Percentiles rank a stretch among this genome's conserved stretches.
phyloP scores from a whole-genome alignment of 306 rosid species.

The Casuarina equisetifolia region DNA sequence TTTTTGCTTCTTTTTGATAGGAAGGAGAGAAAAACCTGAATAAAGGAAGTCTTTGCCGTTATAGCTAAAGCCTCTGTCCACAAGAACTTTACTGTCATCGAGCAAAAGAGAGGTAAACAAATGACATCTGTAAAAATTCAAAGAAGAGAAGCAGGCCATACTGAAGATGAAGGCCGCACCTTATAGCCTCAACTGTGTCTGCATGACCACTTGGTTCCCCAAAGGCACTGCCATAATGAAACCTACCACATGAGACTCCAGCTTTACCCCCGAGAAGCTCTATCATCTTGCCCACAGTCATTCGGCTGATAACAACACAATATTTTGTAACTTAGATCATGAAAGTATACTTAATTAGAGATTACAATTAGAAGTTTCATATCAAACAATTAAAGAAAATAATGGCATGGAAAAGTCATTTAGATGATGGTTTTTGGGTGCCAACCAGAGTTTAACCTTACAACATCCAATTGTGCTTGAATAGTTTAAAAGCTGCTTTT shows the following conservation, averaged over 20 bases:
- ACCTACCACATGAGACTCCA: conserved; percentile 94
- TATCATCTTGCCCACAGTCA: conserved; percentile 99
- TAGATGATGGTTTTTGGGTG: background rate
- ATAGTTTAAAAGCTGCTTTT: background rate
- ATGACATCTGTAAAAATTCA: conserved; percentile 1
- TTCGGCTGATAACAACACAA: conserved; percentile 61
- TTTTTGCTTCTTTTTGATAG: too few species aligned
- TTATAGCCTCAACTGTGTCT: conserved; percentile 90
- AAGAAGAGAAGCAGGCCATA: conserved; percentile 7
- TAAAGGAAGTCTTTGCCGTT: conserved; percentile 85
- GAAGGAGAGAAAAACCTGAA: conserved; percentile 58
- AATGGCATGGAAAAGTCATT: background rate
- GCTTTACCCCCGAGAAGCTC: conserved; percentile 98
- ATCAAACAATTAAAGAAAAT: conserved; percentile 7
- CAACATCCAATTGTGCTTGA: background rate
- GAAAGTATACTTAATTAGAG: background rate
- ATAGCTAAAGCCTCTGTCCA: conserved; percentile 81
- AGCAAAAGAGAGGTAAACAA: conserved; percentile 26
- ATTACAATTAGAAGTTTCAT: background rate
- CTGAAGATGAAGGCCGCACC: conserved; percentile 43
- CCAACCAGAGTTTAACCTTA: background rate
- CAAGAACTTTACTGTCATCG: conserved; percentile 73
- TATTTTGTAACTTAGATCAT: conserved; percentile 13
- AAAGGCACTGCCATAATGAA: conserved; percentile 97
- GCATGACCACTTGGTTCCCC: conserved; percentile 99